Base-by-base conservation (phyloP, 192 early-diverging fungal genomes). In the Endogone sp. region DNA sequence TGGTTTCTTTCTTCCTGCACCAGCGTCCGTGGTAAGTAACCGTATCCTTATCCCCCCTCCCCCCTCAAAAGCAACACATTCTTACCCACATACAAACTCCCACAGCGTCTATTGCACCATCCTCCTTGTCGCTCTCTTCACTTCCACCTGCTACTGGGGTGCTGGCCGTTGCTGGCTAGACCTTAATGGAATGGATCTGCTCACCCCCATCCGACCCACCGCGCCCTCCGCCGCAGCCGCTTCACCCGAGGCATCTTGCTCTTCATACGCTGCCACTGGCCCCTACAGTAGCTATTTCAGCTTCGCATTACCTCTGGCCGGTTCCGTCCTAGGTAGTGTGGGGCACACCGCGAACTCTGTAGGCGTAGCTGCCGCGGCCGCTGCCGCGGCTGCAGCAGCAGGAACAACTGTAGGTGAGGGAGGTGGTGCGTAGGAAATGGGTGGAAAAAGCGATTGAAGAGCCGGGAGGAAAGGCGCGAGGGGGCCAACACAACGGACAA, bases 141-240 rank as follows among this genome's bases (percentile, higher is more conserved):
- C 80, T 0, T 82, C 83, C 11, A 87, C 85, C 6, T 87, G 85
- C 63, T 87, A 85, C 64, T 87, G 85, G 85, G 85, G 85, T 31
- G 78, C 82, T 29, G 85, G 82, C 29, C 80, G 85, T 59, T 87
- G 85, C 68, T 87, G 85, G 85, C 29, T 87, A 23, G 79, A 81
- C 56, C 64, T 83, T 37, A 84, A 85, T 64, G 57, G 75, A 16
- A 49, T 62, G 25, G 44, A 68, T 26, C 70, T 79, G 49, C 71
- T 82, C 54, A 69, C 22, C 24, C 59, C 59, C 22, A 60, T 23
- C 24, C 22, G 59, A 60, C 8, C 59, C 1, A 16, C 9, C 37
- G 37, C 37, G 16, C 37, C 37, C 37, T 49, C 37, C 37, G 37
- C 37, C 16, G 37, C 37, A 0, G 37, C 37, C 16, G 37, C 37